Evolutionary conservation across 2,329 filamentous ascomycete genomes (phyloP).

Genomic region (Paecilomyces sp.): DNA sequence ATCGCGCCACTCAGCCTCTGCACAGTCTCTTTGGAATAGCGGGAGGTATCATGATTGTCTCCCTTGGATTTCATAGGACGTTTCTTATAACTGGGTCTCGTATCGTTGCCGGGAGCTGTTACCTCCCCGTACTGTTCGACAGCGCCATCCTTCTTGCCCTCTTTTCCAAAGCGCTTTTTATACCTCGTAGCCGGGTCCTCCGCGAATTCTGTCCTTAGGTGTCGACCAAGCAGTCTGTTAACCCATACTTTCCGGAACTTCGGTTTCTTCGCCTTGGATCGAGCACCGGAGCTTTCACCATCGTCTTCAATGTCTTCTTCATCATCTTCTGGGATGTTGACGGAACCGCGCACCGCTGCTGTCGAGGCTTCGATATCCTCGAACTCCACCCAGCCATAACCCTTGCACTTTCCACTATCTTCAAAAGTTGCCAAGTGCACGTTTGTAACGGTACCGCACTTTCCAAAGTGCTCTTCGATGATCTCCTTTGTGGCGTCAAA

Average conservation of each 20-base stretch:
- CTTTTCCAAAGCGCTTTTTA: slow-evolving; percentile 87
- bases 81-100: slow-evolving; percentile 6
- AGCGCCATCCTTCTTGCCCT: slow-evolving; percentile 38
- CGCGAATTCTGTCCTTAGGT: slow-evolving; percentile 83
- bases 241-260: slow-evolving; percentile 60
- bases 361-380: slow-evolving; percentile 68
- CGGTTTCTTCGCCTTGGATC: slow-evolving; percentile 21
- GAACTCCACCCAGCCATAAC: slow-evolving; percentile 93
- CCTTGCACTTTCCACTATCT: slow-evolving; percentile 96
- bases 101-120: not conserved
- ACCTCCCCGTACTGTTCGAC: slow-evolving; percentile 10
- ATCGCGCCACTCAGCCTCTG: slow-evolving; percentile 69
- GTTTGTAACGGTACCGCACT: slow-evolving; percentile 75
- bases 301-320: slow-evolving; percentile 41
- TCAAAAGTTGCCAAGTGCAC: slow-evolving; percentile 92
- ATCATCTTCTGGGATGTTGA: slow-evolving; percentile 51
- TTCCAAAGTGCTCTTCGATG: slow-evolving; percentile 70
- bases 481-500: slow-evolving; percentile 78
- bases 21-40: slow-evolving; percentile 45
- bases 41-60: slow-evolving; percentile 41
- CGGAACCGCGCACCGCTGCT: slow-evolving; percentile 72
- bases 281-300: slow-evolving; percentile 34
- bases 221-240: slow-evolving; percentile 71
- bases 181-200: slow-evolving; percentile 86
- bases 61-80: slow-evolving; percentile 36